Evolutionary conservation across 345 rosid species (phyloP), one percentile per base, ranked within the genome.

Genomic region (Lepidium africanum): DNA sequence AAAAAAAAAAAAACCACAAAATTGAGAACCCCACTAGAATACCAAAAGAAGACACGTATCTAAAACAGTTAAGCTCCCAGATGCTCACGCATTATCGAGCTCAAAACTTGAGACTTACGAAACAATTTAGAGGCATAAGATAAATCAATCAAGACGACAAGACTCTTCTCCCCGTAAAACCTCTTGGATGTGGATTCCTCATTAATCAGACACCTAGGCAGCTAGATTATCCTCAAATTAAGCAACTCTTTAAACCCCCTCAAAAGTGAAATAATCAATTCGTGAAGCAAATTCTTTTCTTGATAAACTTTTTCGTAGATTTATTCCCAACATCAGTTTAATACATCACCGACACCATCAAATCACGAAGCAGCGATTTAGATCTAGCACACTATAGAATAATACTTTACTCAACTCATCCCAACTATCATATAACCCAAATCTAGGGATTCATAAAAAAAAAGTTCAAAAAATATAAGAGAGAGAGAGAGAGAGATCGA

Each of bases 21-120:
- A 1, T 21, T 21, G 23, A 21, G 23, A 21, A 21, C 23, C 23
- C 23, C 23, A 1, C 23, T 21, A 21, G 23, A n/a, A n/a, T n/a
- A n/a, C n/a, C n/a, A n/a, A n/a, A n/a, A n/a, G 30, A 47, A 37
- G 67, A 66, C 7, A 51, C 17, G 15, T 17, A 59, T 63, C 56
- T 25, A 37, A 53, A 19, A 68, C 27, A 46, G 7, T 5, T 13
- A 68, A 55, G 63, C 54, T 67, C 23, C 78, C 74, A 75, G 70
- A 69, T 75, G 63, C 70, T 63, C 49, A 75, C 70, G 77, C 53
- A 69, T 30, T 59, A 75, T 69, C 37, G 53, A 65, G 55, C 33
- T 30, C 6, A 50, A 73, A 72, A 37, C 64, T 52, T 67, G 56
- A 52, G 8, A 68, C 17, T 47, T 30, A 75, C 65, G 33, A 61